phyloP scores from a whole-genome alignment of 768 basidiomycete species.

The Macrolepiota dolichaula region DNA sequence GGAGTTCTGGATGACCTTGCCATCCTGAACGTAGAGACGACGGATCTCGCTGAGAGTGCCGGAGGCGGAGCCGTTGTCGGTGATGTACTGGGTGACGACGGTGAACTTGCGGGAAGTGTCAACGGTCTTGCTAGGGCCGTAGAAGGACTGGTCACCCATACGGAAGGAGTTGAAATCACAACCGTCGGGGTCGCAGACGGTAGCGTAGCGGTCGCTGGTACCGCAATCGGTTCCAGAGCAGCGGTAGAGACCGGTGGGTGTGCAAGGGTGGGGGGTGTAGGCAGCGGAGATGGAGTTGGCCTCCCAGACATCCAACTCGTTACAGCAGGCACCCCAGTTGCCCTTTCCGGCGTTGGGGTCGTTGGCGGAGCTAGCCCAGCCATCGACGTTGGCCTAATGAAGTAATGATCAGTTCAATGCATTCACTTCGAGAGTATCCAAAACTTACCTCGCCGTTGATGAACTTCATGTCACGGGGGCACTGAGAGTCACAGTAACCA shows the following conservation, averaged over 20 bases:
- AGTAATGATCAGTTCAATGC: background rate
- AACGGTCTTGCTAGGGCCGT: constrained; percentile 18
- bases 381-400: constrained; percentile 17
- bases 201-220: constrained; percentile 13
- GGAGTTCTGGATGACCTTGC: constrained; percentile 19
- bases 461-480: constrained; percentile 19
- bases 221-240: constrained; percentile 17
- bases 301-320: constrained; percentile 24
- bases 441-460: constrained; percentile 17
- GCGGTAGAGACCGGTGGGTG: constrained; percentile 14
- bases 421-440: background rate
- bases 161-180: constrained; percentile 23
- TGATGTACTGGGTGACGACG: constrained; percentile 22
- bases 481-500: constrained; percentile 22
- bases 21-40: constrained; percentile 19
- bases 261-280: constrained; percentile 23
- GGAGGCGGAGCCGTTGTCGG: constrained; percentile 16
- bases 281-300: constrained; percentile 20
- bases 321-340: constrained; percentile 19
- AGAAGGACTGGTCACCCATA: constrained; percentile 19
- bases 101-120: constrained; percentile 22
- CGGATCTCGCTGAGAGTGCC: constrained; percentile 20
- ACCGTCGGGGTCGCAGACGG: constrained; percentile 20
- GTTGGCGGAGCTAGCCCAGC: constrained; percentile 17
- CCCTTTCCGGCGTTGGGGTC: constrained; percentile 19